A percentile compares a stretch with the other conserved stretches of the same genome.
Evolutionary conservation across 2,329 filamentous ascomycete species (phyloP).

Genomic region (Paramyrothecium roridum): DNA sequence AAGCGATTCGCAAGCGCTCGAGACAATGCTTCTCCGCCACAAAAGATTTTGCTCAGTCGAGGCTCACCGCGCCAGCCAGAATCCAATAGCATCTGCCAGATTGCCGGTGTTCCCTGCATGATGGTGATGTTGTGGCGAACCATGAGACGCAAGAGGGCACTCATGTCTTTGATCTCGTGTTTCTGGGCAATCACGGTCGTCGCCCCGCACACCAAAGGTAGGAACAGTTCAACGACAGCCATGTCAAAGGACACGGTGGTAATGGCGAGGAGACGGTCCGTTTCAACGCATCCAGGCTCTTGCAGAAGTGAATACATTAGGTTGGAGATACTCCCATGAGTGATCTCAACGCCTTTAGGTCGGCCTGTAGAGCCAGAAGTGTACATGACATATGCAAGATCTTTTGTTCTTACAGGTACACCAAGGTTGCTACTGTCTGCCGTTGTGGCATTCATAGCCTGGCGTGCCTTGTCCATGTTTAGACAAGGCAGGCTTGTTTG

Average conservation of each 20-base stretch:
- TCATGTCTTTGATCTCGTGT: constrained; percentile 7
- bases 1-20: constrained; percentile 8
- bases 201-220: constrained; percentile 11
- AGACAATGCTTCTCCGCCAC: constrained; percentile 8
- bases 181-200: constrained; percentile 9
- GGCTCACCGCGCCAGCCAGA: constrained; percentile 8
- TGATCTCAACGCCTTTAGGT: constrained; percentile 37
- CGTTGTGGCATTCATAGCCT: background rate
- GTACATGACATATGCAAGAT: constrained; percentile 29
- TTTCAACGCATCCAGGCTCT: constrained; percentile 7
- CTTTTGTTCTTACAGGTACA: constrained; percentile 1
- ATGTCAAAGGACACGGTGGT: constrained; percentile 14
- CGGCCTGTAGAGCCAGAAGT: constrained; percentile 20
- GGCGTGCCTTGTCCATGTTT: constrained; percentile 1
- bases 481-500: background rate
- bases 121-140: constrained; percentile 9
- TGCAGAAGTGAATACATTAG: constrained; percentile 7
- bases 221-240: constrained; percentile 10
- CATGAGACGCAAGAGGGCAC: constrained; percentile 7
- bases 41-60: constrained; percentile 8
- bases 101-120: constrained; percentile 12
- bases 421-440: background rate
- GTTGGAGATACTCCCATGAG: constrained; percentile 9
- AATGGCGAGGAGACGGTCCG: constrained; percentile 13
- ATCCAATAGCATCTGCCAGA: constrained; percentile 14